These are phyloP conservation scores for Oligophagozyma castellii DNA, from an alignment of 1,139 yeast species.

Conservation along the genomic window DNA sequence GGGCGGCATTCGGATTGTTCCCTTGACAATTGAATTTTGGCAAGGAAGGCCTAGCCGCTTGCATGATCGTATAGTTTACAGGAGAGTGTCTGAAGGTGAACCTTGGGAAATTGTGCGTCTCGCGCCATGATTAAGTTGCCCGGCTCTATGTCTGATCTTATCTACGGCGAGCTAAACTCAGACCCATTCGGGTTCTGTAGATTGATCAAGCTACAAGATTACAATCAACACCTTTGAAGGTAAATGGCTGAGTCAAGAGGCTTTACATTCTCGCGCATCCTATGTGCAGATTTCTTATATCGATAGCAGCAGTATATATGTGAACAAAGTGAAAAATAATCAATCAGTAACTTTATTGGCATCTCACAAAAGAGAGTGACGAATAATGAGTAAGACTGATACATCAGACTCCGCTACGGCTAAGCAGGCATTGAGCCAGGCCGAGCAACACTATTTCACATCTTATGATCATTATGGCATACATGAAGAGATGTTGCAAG, in stretches of 20 bases:
- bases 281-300: too few relatives aligned
- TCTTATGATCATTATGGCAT: constrained; percentile 96
- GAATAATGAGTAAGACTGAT: constrained; percentile 14
- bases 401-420: constrained; percentile 27
- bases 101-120: constrained; percentile 57
- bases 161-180: too few relatives aligned
- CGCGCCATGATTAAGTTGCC: constrained; percentile 68
- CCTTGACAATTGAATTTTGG: constrained; percentile 91
- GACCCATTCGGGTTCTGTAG: too few relatives aligned
- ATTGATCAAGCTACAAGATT: too few relatives aligned
- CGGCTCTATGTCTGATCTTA: too few relatives aligned
- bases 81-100: constrained; percentile 36
- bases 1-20: constrained; percentile 89
- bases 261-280: too few relatives aligned
- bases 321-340: too few relatives aligned
- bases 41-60: constrained; percentile 85
- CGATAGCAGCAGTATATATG: too few relatives aligned
- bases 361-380: not conserved
- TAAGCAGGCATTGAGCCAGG: constrained; percentile 36
- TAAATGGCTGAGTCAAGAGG: too few relatives aligned
- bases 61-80: constrained; percentile 78
- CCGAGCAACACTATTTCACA: constrained; percentile 85
- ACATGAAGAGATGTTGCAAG: constrained; percentile 98
- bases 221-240: too few relatives aligned
- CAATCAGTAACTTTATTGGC: too few relatives aligned